Evolutionary conservation across 805 yeast species (phyloP).

Genomic region (Brettanomyces sp.): DNA sequence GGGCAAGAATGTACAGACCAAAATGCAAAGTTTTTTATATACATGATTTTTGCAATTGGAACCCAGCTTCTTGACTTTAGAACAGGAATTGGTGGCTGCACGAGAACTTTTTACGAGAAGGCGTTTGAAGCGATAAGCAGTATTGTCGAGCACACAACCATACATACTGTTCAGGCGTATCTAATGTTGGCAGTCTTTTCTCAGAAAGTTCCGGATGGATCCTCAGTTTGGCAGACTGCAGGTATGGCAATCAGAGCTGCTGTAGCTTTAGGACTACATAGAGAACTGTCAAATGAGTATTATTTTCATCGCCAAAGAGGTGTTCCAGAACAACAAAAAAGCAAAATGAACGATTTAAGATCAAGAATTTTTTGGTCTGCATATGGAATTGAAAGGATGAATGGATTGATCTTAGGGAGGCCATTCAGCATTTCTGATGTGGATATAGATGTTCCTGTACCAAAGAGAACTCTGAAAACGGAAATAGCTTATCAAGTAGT

Average conservation of each 20-base stretch:
- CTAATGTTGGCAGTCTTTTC: conserved; percentile 23
- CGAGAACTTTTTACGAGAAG: conserved; percentile 21
- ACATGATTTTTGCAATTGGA: conserved; percentile 26
- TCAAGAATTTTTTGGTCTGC: conserved; percentile 28
- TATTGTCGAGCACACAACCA: conserved; percentile 15
- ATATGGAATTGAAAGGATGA: conserved; percentile 26
- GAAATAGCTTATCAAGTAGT: conserved; percentile 23
- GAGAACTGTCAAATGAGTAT: conserved; percentile 14
- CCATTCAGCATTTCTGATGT: conserved; percentile 29
- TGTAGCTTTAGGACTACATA: conserved; percentile 24
- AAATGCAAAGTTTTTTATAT: conserved; percentile 15
- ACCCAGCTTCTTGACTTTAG: conserved; percentile 14
- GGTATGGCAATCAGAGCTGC: conserved; percentile 25
- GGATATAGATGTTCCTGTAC: conserved; percentile 25
- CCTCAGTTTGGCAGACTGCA: conserved; percentile 24
- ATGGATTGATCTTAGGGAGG: conserved; percentile 26
- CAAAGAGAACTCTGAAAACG: conserved; percentile 14
- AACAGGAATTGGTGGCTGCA: conserved; percentile 9
- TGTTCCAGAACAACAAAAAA: conserved; percentile 2
- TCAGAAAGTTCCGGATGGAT: conserved; percentile 26
- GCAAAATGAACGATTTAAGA: conserved; percentile 12
- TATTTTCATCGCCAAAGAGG: background rate
- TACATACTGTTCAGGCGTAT: conserved; percentile 25
- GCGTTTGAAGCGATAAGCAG: conserved; percentile 20
- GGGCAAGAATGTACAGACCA: background rate